Base-by-base conservation (phyloP, 805 yeast species). In the Suhomyces sp. region DNA sequence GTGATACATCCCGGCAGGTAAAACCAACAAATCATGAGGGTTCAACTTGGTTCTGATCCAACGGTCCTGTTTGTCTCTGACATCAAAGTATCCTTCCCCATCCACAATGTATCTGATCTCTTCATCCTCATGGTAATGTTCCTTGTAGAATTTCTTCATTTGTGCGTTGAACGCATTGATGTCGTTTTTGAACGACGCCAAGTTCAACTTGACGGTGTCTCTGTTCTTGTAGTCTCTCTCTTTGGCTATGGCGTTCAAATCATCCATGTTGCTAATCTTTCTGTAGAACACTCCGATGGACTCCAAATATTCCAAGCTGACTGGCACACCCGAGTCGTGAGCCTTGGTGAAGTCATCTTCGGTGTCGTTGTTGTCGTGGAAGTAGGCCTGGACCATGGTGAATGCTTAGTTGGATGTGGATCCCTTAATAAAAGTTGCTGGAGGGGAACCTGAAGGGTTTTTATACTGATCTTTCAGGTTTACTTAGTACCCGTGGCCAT, bases 121-220 rank as follows among this genome's bases (percentile, higher is more conserved):
- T 63, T 91, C 98, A 56, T 91, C 98, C 56, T 91, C 98, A 56
- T 91, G 98, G 35, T 88, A 70, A 60, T 91, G 98, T 54, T 91
- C 96, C 30, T 74, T 67, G 64, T 79, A 86, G 60, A 90, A 88
- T 27, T 63, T 72, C 43, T 74, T 68, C 58, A 91, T 69, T 58
- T 88, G 87, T 33, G 65, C 68, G 44, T 77, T 70, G 50, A 84
- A 76, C 0, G 76, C 81, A 3, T 54, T 57, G 9, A 54, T 36
- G 35, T 77, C 81, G 23, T 79, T 79, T 15, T 81, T 78, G 53
- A 88, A 78, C 0, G 83, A 69, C 3, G 62, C 73, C 19, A 77
- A 72, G 19, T 79, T 74, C 34, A 90, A 71, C 27, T 63, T 65
- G 18, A 91, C 77, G 28, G 65, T 69, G 58, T 91, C 98, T 42